These are phyloP conservation scores for Xerocomus potaroensis DNA, from an alignment of 768 basidiomycete genomes.

Conservation along the genomic window DNA sequence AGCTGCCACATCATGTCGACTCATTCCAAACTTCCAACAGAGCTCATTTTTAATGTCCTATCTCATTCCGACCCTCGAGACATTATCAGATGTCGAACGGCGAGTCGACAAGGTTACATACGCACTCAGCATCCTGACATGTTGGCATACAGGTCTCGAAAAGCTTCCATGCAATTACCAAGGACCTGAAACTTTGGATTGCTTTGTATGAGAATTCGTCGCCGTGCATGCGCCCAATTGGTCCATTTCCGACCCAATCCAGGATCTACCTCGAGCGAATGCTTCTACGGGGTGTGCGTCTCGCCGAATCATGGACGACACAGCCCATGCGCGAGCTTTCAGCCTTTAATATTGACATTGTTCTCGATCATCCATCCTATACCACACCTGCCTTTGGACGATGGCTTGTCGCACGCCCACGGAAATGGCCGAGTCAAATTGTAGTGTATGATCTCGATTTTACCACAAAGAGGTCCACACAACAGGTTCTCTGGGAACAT, in stretches of 20 bases:
- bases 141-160: slow-evolving; percentile 6
- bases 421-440: neutral
- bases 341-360: neutral
- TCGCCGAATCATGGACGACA: slow-evolving; percentile 6
- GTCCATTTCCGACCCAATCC: neutral
- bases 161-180: neutral
- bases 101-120: neutral
- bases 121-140: neutral
- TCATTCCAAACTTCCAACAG: neutral
- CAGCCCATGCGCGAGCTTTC: neutral
- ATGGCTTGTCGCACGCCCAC: neutral
- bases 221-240: neutral
- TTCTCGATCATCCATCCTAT: too few relatives aligned
- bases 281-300: neutral
- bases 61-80: neutral
- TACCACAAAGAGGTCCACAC: neutral
- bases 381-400: slow-evolving; percentile 1
- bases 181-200: neutral
- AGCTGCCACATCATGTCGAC: neutral
- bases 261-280: neutral
- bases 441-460: neutral
- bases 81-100: slow-evolving; percentile 1
- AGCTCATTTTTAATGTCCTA: neutral
- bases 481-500: neutral
- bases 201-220: neutral